Evolutionary conservation across 1,139 yeast species (phyloP).

Genomic region (Lodderomyces jiufengensis): DNA sequence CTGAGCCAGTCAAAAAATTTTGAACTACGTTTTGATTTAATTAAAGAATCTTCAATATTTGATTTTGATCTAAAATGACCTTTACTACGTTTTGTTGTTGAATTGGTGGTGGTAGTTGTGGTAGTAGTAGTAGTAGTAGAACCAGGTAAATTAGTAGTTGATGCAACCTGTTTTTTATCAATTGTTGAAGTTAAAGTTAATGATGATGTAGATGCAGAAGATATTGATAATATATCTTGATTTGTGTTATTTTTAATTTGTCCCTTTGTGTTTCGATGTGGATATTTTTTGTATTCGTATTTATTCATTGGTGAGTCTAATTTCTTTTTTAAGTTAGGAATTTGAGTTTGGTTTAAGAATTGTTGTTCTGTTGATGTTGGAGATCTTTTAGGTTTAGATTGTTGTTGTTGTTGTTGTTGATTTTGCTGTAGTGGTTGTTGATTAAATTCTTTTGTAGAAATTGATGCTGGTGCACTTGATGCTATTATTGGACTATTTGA

Average conservation of each 20-base stretch:
- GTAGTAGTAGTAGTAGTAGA: neutral
- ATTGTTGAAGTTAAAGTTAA: no score
- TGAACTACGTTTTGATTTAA: constrained; percentile 7
- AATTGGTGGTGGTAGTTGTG: neutral
- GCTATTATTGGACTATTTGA: neutral
- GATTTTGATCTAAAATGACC: constrained; percentile 2
- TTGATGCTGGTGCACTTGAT: neutral
- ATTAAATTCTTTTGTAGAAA: neutral
- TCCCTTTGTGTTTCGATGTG: neutral
- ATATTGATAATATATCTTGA: constrained; percentile 3
- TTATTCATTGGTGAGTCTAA: constrained; percentile 5
- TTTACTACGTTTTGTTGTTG: no score
- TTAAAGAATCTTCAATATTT: constrained; percentile 5
- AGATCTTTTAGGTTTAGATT: constrained; percentile 17
- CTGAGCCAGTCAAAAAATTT: constrained; percentile 15
- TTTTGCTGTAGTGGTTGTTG: constrained; percentile 1
- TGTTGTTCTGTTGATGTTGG: constrained; percentile 27
- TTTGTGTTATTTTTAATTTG: neutral
- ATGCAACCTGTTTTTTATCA: no score
- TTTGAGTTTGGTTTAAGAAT: constrained; percentile 26
- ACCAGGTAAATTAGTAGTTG: no score
- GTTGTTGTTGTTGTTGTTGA: constrained; percentile 16
- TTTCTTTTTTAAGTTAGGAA: constrained; percentile 23
- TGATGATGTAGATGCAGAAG: constrained; percentile 5
- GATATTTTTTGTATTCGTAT: constrained; percentile 6